Base-by-base conservation (phyloP, 169 alveolate genomes). In the Plasmodium gaboni region DNA sequence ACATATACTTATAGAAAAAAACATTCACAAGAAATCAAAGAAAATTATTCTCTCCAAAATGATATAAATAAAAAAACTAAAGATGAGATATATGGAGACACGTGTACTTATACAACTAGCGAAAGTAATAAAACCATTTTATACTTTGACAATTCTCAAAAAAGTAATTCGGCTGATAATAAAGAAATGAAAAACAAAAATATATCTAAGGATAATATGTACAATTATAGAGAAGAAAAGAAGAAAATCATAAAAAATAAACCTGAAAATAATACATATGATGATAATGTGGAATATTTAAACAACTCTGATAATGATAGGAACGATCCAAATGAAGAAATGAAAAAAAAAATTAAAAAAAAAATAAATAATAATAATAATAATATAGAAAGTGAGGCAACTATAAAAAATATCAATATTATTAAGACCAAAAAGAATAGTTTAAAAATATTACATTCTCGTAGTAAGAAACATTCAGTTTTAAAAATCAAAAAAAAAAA, bases 111-210 rank as follows among this genome's bases (percentile, higher is more conserved):
- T 42, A 78, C 60, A 26, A 64, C 69, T 10, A 65, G 67, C 46
- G 89, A 65, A 64, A 78, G 89, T 64, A 64, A 28, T 42, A 50
- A 65, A 19, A 78, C 69, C 4, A 70, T 78, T 64, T 8, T 48
- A 55, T 78, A 46, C 46, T 8, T 64, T 26, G 76, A 78, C 32
- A 78, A 24, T 44, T 78, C 7, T 64, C 6, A 32, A 32, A 68
- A 69, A 76, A 63, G 76, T 64, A 64, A 64, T 76, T 76, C 74
- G 17, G 57, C 22, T 64, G 22, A 17, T 22, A 48, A 63, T 76
- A 48, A 42, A 17, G 68, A 59, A 50, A 78, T 64, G 46, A 60
- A 53, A 55, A 17, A 42, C 9, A 19, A n/a, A 32, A 32, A 32
- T 32, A 32, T 32, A 32, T 32, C 8, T 4, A 59, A 10, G 59